Evolutionary conservation across 805 yeast species (phyloP), one percentile per base, ranked within the genome.

Genomic region (Brettanomyces bruxellensis): DNA sequence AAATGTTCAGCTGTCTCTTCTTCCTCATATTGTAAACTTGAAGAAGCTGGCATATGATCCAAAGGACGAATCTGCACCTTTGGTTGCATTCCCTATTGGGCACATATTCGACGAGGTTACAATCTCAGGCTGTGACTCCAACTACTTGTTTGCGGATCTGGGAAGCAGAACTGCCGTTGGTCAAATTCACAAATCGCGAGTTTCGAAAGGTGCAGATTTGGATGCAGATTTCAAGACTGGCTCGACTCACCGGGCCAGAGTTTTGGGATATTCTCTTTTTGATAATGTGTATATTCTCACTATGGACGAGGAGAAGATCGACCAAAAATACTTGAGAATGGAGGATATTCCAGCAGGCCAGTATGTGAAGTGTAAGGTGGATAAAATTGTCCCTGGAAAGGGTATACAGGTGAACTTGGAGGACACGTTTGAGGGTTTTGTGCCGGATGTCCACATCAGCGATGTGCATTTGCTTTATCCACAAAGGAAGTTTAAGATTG

Each of bases 401-500:
- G 96, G 96, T 23, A 72, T 93, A 30, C 61, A 77, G 32, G 72
- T 93, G 30, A 79, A 76, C 55, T 57, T 88, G 9, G 79, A 81
- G 49, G 81, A 78, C 45, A 73, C 76, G 43, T 86, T 83, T 53
- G 81, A 75, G 39, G 99, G 88, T 4, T 67, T 75, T 51, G 98
- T 87, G 28, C 83, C 86, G 12, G 70, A 79, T 25, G 59, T 68
- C 25, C 96, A 91, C 56, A 76, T 93, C 64, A 82, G 95, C 54
- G 99, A 93, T 63, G 74, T 85, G 48, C 83, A 80, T 60, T 71
- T 91, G 51, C 78, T 79, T 3, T 83, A 91, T 59, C 99, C 99
- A 5, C 98, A 93, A 66, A 78, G 93, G 70, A 87, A 88, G 58
- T 91, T 83, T 72, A 86, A 86, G 64, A 79, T 82, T 40, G 98